A percentile compares a stretch with the other conserved stretches of the same genome.
Evolutionary conservation across 2,329 filamentous ascomycete genomes (phyloP).

Genomic region (Neoscytalidium dimidiatum): DNA sequence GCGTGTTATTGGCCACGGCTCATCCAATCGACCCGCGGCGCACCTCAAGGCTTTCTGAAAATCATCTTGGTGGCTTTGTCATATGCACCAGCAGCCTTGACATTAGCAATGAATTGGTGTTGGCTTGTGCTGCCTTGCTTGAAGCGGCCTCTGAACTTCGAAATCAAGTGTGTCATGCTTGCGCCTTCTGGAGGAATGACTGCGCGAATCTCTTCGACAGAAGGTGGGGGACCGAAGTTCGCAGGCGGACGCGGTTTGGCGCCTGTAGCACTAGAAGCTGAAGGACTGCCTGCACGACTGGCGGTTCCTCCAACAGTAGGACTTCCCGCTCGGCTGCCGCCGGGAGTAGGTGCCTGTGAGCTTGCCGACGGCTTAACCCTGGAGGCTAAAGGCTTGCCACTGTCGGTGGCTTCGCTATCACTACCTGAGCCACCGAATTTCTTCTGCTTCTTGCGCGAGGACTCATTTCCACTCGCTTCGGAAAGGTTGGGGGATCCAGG

Average conservation of each 20-base stretch:
- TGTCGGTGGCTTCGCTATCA: slow-evolving; percentile 16
- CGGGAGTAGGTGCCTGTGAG: slow-evolving; percentile 49
- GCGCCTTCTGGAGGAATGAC: slow-evolving; percentile 48
- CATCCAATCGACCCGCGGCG: background rate
- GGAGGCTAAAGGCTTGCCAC: slow-evolving; percentile 50
- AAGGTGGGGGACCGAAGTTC: slow-evolving; percentile 36
- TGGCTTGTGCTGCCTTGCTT: background rate
- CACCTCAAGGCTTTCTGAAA: background rate
- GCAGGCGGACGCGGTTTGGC: slow-evolving; percentile 18
- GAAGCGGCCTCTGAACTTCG: slow-evolving; percentile 44
- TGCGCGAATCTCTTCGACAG: slow-evolving; percentile 47
- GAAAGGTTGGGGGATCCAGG: slow-evolving; percentile 84
- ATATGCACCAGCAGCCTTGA: slow-evolving; percentile 13
- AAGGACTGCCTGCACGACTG: slow-evolving; percentile 34
- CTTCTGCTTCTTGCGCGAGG: slow-evolving; percentile 70
- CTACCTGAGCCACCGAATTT: slow-evolving; percentile 32
- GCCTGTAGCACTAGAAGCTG: slow-evolving; percentile 17
- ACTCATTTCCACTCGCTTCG: slow-evolving; percentile 90
- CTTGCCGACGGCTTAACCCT: slow-evolving; percentile 54
- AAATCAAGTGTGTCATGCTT: slow-evolving; percentile 42
- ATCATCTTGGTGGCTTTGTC: slow-evolving; percentile 18
- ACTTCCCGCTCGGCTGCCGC: slow-evolving; percentile 56
- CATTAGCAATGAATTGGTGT: slow-evolving; percentile 13
- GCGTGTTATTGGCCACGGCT: too few relatives aligned
- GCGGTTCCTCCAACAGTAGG: slow-evolving; percentile 39